Conservation (phyloP, 495 filamentous ascomycete species). For the Talaromyces adpressus region DNA sequence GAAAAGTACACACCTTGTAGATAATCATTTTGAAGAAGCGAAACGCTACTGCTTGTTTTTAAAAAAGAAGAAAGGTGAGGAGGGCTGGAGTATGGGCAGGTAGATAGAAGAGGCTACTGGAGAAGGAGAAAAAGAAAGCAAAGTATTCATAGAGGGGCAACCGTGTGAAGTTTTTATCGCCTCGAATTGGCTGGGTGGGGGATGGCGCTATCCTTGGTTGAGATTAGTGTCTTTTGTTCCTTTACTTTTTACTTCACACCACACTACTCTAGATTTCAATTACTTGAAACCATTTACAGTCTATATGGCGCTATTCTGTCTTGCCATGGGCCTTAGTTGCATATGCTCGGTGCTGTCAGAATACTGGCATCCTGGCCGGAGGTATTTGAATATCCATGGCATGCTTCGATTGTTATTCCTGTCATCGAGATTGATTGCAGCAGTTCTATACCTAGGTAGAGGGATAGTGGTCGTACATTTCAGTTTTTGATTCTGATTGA, state of each 20-base stretch:
- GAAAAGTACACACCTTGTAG: conserved; percentile 58
- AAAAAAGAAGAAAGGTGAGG: conserved; percentile 14
- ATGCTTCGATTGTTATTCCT: too few species aligned
- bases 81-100: conserved; percentile 10
- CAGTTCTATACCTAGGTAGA: too few species aligned
- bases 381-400: too few species aligned
- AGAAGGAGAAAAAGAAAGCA: conserved; percentile 22
- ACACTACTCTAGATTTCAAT: too few species aligned
- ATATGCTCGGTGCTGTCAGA: too few species aligned
- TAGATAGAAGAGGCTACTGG: background rate
- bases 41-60: conserved; percentile 10
- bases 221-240: background rate
- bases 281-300: too few species aligned
- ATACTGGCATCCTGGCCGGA: too few species aligned
- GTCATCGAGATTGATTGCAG: too few species aligned
- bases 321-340: too few species aligned
- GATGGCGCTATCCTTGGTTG: conserved; percentile 14
- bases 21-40: conserved; percentile 71
- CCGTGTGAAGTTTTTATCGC: conserved; percentile 33
- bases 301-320: too few species aligned
- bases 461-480: too few species aligned
- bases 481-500: too few species aligned
- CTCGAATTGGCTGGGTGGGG: conserved; percentile 22
- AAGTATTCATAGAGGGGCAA: conserved; percentile 18
- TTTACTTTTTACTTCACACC: background rate